phyloP scores from a whole-genome alignment of 2,329 filamentous ascomycete genomes.

The Dryadomyces quercivorus region DNA sequence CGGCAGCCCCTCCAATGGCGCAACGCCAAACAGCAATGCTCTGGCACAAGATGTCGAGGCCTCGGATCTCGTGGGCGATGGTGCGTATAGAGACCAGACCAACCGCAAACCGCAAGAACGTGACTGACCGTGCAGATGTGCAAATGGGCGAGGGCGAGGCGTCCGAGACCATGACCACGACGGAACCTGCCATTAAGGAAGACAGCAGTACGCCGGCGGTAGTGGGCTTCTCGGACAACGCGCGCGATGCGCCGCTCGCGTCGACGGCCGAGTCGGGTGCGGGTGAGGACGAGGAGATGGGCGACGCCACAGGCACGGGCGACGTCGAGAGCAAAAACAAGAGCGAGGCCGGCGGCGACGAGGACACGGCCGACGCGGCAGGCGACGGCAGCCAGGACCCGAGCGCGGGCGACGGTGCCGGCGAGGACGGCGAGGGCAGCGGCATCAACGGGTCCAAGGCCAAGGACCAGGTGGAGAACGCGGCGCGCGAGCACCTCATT shows the following conservation, averaged over 20 bases:
- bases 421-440: slow-evolving; percentile 32
- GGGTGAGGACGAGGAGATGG: slow-evolving; percentile 71
- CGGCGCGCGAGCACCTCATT: slow-evolving; percentile 83
- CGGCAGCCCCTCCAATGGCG: slow-evolving; percentile 43
- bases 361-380: neutral
- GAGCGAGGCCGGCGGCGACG: slow-evolving; percentile 2
- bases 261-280: slow-evolving; percentile 48
- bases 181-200: slow-evolving; percentile 43
- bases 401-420: slow-evolving; percentile 19
- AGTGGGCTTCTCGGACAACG: slow-evolving; percentile 43
- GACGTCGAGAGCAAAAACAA: slow-evolving; percentile 6
- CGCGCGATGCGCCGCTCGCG: slow-evolving; percentile 56
- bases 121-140: slow-evolving; percentile 33
- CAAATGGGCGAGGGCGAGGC: slow-evolving; percentile 45
- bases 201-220: slow-evolving; percentile 48
- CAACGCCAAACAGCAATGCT: slow-evolving; percentile 44
- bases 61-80: slow-evolving; percentile 27
- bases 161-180: slow-evolving; percentile 5
- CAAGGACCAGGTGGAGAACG: slow-evolving; percentile 71
- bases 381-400: neutral
- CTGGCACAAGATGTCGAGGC: slow-evolving; percentile 39
- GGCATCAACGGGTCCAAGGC: slow-evolving; percentile 46
- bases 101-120: too few species aligned
- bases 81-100: slow-evolving; percentile 22
- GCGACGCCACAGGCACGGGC: slow-evolving; percentile 30